Conservation (phyloP, 805 yeast genomes). For the Starmera dryadoides region DNA sequence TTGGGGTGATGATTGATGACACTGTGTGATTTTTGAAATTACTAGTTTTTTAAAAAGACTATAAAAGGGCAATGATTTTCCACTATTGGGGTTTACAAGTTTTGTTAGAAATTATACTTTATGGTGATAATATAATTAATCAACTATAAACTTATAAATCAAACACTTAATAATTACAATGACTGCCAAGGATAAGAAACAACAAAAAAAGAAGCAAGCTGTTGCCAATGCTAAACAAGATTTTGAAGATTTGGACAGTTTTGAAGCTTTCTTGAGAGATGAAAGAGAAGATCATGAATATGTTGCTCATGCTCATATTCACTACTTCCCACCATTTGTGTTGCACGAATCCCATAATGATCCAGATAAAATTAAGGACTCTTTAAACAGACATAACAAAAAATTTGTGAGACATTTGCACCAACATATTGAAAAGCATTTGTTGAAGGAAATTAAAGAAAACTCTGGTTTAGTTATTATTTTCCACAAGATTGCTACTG, state of each 20-base stretch:
- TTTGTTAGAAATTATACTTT: no score
- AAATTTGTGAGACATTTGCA: slow-evolving; percentile 68
- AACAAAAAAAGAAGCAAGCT: slow-evolving; percentile 9
- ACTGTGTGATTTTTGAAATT: no score
- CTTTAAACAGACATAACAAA: slow-evolving; percentile 63
- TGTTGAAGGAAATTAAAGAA: slow-evolving; percentile 56
- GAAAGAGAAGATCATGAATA: slow-evolving; percentile 75
- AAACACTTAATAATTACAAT: no score
- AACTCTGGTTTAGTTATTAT: slow-evolving; percentile 51
- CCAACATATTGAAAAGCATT: slow-evolving; percentile 68
- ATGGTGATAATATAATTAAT: no score
- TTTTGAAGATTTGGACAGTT: slow-evolving; percentile 57
- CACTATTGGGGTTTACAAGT: no score
- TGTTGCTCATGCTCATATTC: slow-evolving; percentile 59
- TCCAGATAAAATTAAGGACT: slow-evolving; percentile 64
- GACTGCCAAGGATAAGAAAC: slow-evolving; percentile 15
- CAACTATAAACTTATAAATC: no score
- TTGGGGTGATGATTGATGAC: no score
- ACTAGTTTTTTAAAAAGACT: no score
- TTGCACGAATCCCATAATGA: slow-evolving; percentile 59
- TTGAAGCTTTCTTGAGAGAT: slow-evolving; percentile 58
- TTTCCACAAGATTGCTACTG: slow-evolving; percentile 42
- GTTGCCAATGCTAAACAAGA: slow-evolving; percentile 20
- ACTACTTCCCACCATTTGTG: slow-evolving; percentile 70
- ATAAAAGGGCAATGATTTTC: no score